Base-by-base conservation (phyloP, 192 early-diverging fungal genomes). In the Thoreauomyces humboldtii region DNA sequence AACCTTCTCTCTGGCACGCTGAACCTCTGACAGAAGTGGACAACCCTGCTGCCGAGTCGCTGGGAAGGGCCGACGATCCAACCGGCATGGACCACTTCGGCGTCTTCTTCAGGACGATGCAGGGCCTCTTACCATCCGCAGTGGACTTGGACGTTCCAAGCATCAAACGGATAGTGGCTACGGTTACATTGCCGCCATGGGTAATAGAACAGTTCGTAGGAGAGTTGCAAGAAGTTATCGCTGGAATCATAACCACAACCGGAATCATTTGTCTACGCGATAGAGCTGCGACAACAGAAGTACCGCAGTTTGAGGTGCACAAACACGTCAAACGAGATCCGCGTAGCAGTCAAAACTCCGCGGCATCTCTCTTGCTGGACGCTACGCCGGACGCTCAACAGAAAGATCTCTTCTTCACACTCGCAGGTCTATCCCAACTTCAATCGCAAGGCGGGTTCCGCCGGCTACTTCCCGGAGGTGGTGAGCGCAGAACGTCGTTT, bases 151-250 rank as follows among this genome's bases (percentile, higher is more conserved):
- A 51, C n/a, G 50, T 48, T 33, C 43, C 60, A n/a, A 55, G 60
- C 14, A 69, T 79, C 22, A 35, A 69, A 51, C 61, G 74, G 31
- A 33, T 79, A 24, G 57, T 61, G 22, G 71, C 71, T 1, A 58
- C 71, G 4, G 66, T 73, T 9, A 68, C 54, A 12, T 45, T 79
- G 1, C 61, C 64, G 12, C 12, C 41, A 11, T 61, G 60, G 59
- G 69, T 71, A 3, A 67, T 76, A 27, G 77, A 79, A 34, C 68
- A 67, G 32, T 69, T 79, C 38, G 71, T 65, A 24, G 43, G 42
- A 9, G 77, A 79, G 37, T 41, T 71, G 9, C 45, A 52, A 17
- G 50, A 52, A 29, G 27, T 52, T 15, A 7, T 52, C 17, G 50
- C 50, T 15, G 17, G 19, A 4, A 52, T 29, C 5, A 22, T 15